Evolutionary conservation across 768 basidiomycete species (phyloP).

Genomic region (Albatrellus ellisii): DNA sequence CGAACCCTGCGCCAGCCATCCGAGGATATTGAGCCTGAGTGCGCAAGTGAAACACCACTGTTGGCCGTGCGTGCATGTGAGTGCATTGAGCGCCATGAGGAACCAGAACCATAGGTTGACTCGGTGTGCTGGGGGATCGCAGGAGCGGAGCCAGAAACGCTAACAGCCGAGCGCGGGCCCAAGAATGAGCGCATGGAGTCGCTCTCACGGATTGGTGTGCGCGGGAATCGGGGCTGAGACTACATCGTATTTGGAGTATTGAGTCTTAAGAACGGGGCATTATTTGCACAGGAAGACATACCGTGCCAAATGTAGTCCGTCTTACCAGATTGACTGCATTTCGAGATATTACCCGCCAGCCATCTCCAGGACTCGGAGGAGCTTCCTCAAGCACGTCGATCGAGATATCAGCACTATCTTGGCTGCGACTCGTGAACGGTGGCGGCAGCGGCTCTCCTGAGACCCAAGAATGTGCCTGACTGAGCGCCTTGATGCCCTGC

Average conservation of each 20-base stretch:
- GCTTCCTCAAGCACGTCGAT: slow-evolving; percentile 58
- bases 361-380: slow-evolving; percentile 46
- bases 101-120: slow-evolving; percentile 30
- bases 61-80: slow-evolving; percentile 20
- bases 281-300: slow-evolving; percentile 20
- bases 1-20: slow-evolving; percentile 27
- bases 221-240: slow-evolving; percentile 27
- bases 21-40: slow-evolving; percentile 41
- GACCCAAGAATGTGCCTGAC: slow-evolving; percentile 20
- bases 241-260: not conserved
- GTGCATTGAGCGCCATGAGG: slow-evolving; percentile 34
- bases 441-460: slow-evolving; percentile 3
- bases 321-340: slow-evolving; percentile 22
- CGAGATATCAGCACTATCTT: slow-evolving; percentile 20
- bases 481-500: slow-evolving; percentile 24
- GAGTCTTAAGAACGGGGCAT: not conserved
- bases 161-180: slow-evolving; percentile 31
- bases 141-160: slow-evolving; percentile 37
- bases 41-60: slow-evolving; percentile 28
- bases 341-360: slow-evolving; percentile 45
- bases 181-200: slow-evolving; percentile 44
- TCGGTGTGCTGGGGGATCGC: slow-evolving; percentile 21
- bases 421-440: not conserved
- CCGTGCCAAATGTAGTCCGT: slow-evolving; percentile 50
- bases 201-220: slow-evolving; percentile 29